Percentiles rank a stretch among this genome's conserved stretches.
Evolutionary conservation across 495 filamentous ascomycete species (phyloP).

Genomic region (Annulohypoxylon stygium): DNA sequence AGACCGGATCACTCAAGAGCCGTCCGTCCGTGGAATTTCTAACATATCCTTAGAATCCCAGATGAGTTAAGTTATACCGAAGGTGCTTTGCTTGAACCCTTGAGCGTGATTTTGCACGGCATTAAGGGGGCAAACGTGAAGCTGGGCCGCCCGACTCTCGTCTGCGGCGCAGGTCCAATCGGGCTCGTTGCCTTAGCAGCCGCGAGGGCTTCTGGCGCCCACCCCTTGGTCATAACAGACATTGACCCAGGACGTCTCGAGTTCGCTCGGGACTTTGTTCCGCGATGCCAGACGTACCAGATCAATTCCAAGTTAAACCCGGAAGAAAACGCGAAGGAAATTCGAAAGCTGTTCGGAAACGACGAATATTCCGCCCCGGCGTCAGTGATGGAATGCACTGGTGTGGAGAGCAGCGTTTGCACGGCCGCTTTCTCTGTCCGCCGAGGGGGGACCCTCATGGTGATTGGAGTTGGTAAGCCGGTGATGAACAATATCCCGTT

Average conservation of each 20-base stretch:
- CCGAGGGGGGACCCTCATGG: slow-evolving; percentile 70
- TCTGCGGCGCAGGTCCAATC: slow-evolving; percentile 66
- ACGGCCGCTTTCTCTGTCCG: slow-evolving; percentile 69
- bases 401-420: slow-evolving; percentile 70
- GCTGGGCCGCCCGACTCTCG: slow-evolving; percentile 56
- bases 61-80: slow-evolving; percentile 59
- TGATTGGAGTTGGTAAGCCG: slow-evolving; percentile 72
- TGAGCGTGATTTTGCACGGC: slow-evolving; percentile 62
- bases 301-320: slow-evolving; percentile 61
- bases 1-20: background rate
- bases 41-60: slow-evolving; percentile 52
- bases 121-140: slow-evolving; percentile 56
- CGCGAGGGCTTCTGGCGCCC: slow-evolving; percentile 71
- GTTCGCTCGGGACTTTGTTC: slow-evolving; percentile 71
- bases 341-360: slow-evolving; percentile 64
- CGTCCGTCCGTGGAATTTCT: background rate
- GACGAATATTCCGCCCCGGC: slow-evolving; percentile 67
- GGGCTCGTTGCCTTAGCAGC: slow-evolving; percentile 63
- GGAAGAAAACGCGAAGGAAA: slow-evolving; percentile 65
- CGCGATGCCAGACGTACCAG: slow-evolving; percentile 66
- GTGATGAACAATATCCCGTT: slow-evolving; percentile 75
- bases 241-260: slow-evolving; percentile 66
- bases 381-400: slow-evolving; percentile 73
- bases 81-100: slow-evolving; percentile 65
- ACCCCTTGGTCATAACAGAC: slow-evolving; percentile 74